Evolutionary conservation across 129 eudicot species (phyloP).

Genomic region (Tanacetum coccineum): DNA sequence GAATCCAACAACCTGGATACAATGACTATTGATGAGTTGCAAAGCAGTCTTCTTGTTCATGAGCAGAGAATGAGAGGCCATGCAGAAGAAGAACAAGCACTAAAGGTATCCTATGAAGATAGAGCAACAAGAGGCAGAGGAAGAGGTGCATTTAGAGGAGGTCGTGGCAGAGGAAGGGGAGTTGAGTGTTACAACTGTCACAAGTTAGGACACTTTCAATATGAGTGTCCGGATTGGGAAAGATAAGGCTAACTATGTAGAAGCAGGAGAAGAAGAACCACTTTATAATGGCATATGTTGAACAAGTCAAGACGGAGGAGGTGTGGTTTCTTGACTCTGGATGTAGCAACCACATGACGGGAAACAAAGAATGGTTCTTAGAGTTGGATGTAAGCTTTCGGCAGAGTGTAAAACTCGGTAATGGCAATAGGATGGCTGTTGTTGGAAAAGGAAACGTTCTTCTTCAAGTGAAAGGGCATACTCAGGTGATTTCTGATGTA

Average conservation of each 20-base stretch:
- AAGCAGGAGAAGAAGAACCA: background rate
- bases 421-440: conserved; percentile 5
- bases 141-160: background rate
- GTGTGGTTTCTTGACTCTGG: too few relatives aligned
- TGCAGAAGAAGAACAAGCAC: too few relatives aligned
- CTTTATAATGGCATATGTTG: background rate
- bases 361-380: conserved; percentile 1
- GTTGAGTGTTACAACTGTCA: background rate
- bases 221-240: conserved; percentile 11
- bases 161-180: background rate
- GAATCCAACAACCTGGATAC: too few relatives aligned
- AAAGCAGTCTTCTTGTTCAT: too few relatives aligned
- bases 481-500: background rate
- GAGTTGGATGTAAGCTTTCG: background rate
- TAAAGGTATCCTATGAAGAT: too few relatives aligned
- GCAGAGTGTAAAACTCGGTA: conserved; percentile 10
- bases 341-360: background rate
- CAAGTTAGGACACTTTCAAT: background rate
- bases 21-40: too few relatives aligned
- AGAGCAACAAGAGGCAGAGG: background rate
- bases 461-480: conserved; percentile 6
- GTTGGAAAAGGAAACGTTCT: background rate
- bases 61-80: too few relatives aligned
- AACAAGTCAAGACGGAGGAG: background rate
- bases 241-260: background rate